A percentile compares a stretch with the other conserved stretches of the same genome.
These are phyloP conservation scores for Erythrophleum ivorense DNA, from an alignment of 331 rosid species.

Conservation along the genomic window DNA sequence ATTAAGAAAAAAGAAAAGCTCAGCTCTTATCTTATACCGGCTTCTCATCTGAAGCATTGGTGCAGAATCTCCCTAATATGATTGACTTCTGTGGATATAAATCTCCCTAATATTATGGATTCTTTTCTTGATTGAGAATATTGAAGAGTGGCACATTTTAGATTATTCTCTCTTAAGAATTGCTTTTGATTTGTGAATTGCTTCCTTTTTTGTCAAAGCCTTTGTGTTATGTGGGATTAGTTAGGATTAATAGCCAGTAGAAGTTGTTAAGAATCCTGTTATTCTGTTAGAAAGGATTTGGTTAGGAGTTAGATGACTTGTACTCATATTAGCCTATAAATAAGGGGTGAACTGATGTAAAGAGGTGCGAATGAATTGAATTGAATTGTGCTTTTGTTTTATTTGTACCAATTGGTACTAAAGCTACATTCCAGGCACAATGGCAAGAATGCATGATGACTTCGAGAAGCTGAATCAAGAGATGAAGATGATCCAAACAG, in stretches of 20 bases:
- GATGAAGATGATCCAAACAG: no score
- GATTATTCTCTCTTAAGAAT: not conserved
- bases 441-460: no score
- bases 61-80: not conserved
- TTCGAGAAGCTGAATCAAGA: no score
- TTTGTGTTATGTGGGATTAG: not conserved
- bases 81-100: not conserved
- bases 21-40: not conserved
- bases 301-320: not conserved
- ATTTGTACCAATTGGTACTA: not conserved
- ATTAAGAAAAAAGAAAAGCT: not conserved
- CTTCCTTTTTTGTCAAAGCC: not conserved
- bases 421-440: not conserved
- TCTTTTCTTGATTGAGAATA: not conserved
- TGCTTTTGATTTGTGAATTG: not conserved
- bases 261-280: not conserved
- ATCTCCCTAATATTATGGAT: not conserved
- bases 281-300: not conserved
- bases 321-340: not conserved
- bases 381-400: not conserved
- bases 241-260: not conserved
- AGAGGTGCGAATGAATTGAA: not conserved
- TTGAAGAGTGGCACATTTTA: not conserved
- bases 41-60: not conserved
- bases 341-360: not conserved